Evolutionary conservation across 108 stramenopile genomes (phyloP).

Genomic region (Cyclotella choctawhatcheeana): DNA sequence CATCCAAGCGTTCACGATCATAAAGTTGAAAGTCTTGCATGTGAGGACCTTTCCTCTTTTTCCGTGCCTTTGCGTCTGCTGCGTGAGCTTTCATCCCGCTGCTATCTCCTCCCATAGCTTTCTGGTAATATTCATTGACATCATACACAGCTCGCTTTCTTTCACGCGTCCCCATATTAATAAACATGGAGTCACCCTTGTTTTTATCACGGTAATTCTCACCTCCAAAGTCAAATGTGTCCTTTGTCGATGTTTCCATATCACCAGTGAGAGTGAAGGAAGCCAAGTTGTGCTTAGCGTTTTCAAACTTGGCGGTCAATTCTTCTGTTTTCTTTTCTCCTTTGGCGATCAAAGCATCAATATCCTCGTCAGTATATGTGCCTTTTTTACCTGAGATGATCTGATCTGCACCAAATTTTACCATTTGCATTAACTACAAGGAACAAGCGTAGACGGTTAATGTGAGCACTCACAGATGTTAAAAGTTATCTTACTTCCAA

Average conservation of each 20-base stretch:
- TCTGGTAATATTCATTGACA: constrained; percentile 92
- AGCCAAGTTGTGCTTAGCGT: constrained; percentile 96
- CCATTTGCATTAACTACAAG: constrained; percentile 92
- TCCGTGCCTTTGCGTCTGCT: constrained; percentile 80
- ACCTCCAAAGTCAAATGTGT: constrained; percentile 91
- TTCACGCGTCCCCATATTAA: constrained; percentile 96
- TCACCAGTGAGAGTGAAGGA: constrained; percentile 91
- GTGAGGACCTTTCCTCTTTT: constrained; percentile 84
- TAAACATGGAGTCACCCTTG: constrained; percentile 75
- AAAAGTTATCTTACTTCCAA: neutral
- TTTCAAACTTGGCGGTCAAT: constrained; percentile 89
- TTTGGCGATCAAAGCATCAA: constrained; percentile 95
- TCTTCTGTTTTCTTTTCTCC: constrained; percentile 91
- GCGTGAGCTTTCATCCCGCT: constrained; percentile 77
- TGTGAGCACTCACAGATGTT: neutral
- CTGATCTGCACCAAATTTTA: constrained; percentile 97
- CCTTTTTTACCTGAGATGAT: constrained; percentile 88
- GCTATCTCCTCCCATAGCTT: constrained; percentile 66
- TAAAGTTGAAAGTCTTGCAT: constrained; percentile 97
- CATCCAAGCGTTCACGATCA: constrained; percentile 80
- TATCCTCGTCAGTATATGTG: constrained; percentile 95
- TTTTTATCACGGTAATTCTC: constrained; percentile 90
- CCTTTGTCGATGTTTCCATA: constrained; percentile 69
- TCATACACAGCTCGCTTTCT: constrained; percentile 96
- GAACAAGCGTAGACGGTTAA: neutral